Evolutionary conservation across 2,329 filamentous ascomycete species (phyloP).

Genomic region (Pseudogymnoascus sp.): DNA sequence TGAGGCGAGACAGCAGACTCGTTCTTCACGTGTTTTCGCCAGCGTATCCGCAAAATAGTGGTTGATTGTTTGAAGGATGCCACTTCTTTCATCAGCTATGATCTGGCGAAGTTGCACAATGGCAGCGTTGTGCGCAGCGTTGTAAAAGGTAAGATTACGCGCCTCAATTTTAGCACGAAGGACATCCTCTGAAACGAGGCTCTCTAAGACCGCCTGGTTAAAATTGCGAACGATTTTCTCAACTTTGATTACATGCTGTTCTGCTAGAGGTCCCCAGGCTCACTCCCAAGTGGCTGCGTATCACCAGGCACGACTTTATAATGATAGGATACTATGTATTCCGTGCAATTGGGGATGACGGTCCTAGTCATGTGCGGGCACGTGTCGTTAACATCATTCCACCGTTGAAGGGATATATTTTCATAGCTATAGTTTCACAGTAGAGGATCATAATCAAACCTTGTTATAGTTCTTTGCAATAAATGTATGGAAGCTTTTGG

Average conservation of each 20-base stretch:
- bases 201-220: neutral
- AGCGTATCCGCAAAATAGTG: slow-evolving; percentile 12
- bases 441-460: neutral
- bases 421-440: neutral
- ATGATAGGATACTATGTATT: neutral
- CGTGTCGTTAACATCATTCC: neutral
- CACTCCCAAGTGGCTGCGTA: too few relatives aligned
- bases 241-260: neutral
- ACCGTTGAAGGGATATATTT: neutral
- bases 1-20: neutral
- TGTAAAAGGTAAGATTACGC: neutral
- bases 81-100: neutral
- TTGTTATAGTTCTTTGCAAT: neutral
- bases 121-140: neutral
- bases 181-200: neutral
- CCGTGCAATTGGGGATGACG: neutral
- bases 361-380: neutral
- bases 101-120: slow-evolving; percentile 2
- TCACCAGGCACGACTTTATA: too few relatives aligned
- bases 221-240: neutral
- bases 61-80: slow-evolving; percentile 10
- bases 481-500: neutral
- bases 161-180: neutral
- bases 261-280: neutral
- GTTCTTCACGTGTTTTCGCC: neutral